A percentile compares a stretch with the other conserved stretches of the same genome.
Evolutionary conservation across 164 flowering plant species (phyloP).

Genomic region (Nymphaea colorata): DNA sequence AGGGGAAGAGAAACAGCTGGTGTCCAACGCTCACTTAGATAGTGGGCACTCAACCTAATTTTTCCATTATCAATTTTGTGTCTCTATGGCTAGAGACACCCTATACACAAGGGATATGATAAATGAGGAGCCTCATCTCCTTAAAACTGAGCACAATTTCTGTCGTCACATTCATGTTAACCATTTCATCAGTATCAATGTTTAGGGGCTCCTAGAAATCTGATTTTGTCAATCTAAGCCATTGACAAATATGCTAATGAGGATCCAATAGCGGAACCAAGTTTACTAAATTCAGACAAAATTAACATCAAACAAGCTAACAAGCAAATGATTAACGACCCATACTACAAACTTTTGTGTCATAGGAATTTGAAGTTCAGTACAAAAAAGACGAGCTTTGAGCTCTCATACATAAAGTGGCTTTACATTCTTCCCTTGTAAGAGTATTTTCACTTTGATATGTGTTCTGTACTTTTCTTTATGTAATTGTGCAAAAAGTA

Average conservation of each 20-base stretch:
- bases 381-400: no score
- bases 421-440: no score
- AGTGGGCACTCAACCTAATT: conserved; percentile 93
- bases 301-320: no score
- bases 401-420: no score
- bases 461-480: no score
- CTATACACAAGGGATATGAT: conserved; percentile 94
- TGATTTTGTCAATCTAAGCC: conserved; percentile 73
- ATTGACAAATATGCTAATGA: not conserved
- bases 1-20: not conserved
- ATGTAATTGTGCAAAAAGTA: no score
- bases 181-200: conserved; percentile 97
- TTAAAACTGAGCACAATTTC: conserved; percentile 90
- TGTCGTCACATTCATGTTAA: conserved; percentile 98
- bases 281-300: no score
- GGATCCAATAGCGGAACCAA: no score
- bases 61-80: conserved; percentile 85
- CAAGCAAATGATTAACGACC: no score
- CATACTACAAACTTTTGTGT: no score
- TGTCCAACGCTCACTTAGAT: conserved; percentile 67
- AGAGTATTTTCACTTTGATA: no score
- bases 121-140: conserved; percentile 69
- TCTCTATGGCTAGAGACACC: conserved; percentile 93
- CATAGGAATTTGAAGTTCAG: no score
- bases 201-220: conserved; percentile 94